Evolutionary conservation across 306 rosid species (phyloP).

Genomic region (Malus domestica): DNA sequence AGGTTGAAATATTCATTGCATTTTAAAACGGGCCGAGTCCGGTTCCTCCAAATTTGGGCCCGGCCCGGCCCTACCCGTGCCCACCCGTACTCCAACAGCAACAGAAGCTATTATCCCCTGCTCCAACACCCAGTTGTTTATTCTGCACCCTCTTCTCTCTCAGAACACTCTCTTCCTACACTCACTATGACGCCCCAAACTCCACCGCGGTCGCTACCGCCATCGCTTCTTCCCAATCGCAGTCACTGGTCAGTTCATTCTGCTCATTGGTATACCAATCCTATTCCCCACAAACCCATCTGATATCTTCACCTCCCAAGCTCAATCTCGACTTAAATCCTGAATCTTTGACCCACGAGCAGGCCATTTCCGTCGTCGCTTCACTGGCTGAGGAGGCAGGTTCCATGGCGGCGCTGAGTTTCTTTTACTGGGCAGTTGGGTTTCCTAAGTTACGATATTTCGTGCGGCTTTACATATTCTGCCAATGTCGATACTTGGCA

Average conservation of each 20-base stretch:
- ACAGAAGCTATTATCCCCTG: conserved; percentile 15
- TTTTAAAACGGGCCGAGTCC: no score
- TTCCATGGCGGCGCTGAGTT: conserved; percentile 66
- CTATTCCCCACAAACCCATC: conserved; percentile 34
- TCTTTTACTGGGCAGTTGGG: conserved; percentile 66
- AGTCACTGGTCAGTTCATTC: conserved; percentile 37
- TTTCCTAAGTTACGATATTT: conserved; percentile 54
- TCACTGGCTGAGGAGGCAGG: conserved; percentile 67
- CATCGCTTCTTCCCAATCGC: conserved; percentile 23
- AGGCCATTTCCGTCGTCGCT: conserved; percentile 55
- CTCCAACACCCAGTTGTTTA: conserved; percentile 5
- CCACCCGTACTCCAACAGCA: neutral
- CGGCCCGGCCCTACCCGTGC: no score
- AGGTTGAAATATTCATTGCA: no score
- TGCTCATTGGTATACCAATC: conserved; percentile 60
- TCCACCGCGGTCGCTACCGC: conserved; percentile 14
- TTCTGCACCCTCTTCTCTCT: conserved; percentile 10
- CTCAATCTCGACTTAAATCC: conserved; percentile 43
- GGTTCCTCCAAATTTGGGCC: no score
- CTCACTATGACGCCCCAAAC: neutral
- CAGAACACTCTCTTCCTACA: conserved; percentile 22
- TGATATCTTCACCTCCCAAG: conserved; percentile 33
- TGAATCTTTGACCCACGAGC: conserved; percentile 53
- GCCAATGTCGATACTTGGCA: conserved; percentile 44
- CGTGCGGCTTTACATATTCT: conserved; percentile 61